phyloP scores from a whole-genome alignment of 805 yeast genomes.

The Geotrichum ghanense region DNA sequence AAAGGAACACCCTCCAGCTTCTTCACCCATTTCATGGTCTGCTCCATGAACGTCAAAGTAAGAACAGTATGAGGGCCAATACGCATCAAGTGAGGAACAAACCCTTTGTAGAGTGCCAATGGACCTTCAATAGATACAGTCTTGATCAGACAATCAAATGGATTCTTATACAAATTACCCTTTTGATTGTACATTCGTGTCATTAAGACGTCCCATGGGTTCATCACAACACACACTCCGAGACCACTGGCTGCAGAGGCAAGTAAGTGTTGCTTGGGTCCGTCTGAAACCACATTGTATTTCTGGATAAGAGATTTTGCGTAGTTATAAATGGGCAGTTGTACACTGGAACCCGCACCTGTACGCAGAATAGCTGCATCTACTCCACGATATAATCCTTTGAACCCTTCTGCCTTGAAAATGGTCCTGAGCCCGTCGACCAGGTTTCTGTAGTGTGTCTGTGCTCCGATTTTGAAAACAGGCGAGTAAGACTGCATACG shows the following conservation, averaged over 20 bases:
- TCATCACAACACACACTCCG: conserved; percentile 92
- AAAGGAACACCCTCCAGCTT: conserved; percentile 30
- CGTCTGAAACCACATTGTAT: conserved; percentile 43
- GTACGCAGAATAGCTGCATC: conserved; percentile 93
- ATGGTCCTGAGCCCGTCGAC: conserved; percentile 58
- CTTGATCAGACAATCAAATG: conserved; percentile 78
- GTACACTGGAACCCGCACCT: conserved; percentile 92
- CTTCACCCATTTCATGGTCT: conserved; percentile 58
- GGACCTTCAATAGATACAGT: conserved; percentile 79
- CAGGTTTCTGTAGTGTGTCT: conserved; percentile 69
- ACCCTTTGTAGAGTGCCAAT: conserved; percentile 84
- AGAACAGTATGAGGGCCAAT: conserved; percentile 88
- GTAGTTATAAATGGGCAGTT: conserved; percentile 78
- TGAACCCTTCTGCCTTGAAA: conserved; percentile 54
- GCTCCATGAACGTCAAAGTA: conserved; percentile 91
- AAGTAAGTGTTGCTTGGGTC: conserved; percentile 57
- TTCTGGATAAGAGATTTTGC: conserved; percentile 53
- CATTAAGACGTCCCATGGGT: conserved; percentile 92
- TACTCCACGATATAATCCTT: conserved; percentile 79
- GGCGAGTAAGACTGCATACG: conserved; percentile 91
- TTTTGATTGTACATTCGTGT: conserved; percentile 93
- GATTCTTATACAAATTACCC: conserved; percentile 76
- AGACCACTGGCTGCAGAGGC: conserved; percentile 75
- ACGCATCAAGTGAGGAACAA: conserved; percentile 83
- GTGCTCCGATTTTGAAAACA: conserved; percentile 68